Conservation (phyloP, 2,329 filamentous ascomycete species). For the Aspergillus texensis region DNA sequence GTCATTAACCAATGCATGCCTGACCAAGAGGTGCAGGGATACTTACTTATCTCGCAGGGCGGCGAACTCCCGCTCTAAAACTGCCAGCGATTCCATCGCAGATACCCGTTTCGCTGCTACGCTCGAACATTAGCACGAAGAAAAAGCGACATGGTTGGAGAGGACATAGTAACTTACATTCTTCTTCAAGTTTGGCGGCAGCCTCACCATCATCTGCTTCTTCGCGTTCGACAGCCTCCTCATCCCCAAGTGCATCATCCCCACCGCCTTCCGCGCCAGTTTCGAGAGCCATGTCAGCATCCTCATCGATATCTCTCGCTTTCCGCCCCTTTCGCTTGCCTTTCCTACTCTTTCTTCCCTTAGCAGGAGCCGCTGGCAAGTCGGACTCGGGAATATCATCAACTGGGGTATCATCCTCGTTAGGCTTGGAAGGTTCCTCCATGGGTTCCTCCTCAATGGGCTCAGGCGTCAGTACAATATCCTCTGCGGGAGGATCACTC, state of each 20-base stretch:
- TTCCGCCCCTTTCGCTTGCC: slow-evolving; percentile 50
- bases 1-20: slow-evolving; percentile 3
- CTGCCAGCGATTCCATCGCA: slow-evolving; percentile 76
- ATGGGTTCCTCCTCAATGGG: slow-evolving; percentile 38
- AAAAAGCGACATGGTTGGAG: not conserved
- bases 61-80: slow-evolving; percentile 86
- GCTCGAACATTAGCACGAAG: slow-evolving; percentile 10
- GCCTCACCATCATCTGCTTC: slow-evolving; percentile 51
- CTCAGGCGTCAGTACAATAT: slow-evolving; percentile 37
- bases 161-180: slow-evolving; percentile 42
- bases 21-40: not conserved
- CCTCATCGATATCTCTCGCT: slow-evolving; percentile 40
- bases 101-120: slow-evolving; percentile 76
- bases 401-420: slow-evolving; percentile 33
- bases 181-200: slow-evolving; percentile 55
- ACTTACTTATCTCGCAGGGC: slow-evolving; percentile 69
- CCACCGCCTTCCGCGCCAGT: slow-evolving; percentile 47
- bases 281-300: slow-evolving; percentile 43
- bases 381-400: slow-evolving; percentile 38
- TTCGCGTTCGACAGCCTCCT: slow-evolving; percentile 47
- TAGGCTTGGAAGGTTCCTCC: slow-evolving; percentile 33
- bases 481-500: slow-evolving; percentile 39
- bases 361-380: slow-evolving; percentile 31
- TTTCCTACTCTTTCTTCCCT: slow-evolving; percentile 48
- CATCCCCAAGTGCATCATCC: slow-evolving; percentile 54